Percentiles rank a stretch among this genome's conserved stretches.
Conservation (phyloP, 2,329 filamentous ascomycete species). For the Trichoderma sp. region DNA sequence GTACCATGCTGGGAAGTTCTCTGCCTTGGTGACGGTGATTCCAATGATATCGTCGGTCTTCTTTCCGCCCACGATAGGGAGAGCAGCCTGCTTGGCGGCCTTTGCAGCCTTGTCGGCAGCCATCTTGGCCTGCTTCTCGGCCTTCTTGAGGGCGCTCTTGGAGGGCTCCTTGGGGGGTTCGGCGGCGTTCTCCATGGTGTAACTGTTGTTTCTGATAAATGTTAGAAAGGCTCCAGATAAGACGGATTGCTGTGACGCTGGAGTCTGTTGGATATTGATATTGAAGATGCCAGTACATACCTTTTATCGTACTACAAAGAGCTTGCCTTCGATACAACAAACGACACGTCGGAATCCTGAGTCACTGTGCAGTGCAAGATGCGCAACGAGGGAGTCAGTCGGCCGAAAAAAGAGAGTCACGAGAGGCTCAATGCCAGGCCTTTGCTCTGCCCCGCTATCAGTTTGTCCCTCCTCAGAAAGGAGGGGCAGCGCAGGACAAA, state of each 20-base stretch:
- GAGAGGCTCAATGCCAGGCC: slow-evolving; percentile 13
- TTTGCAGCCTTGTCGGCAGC: slow-evolving; percentile 64
- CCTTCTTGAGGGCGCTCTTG: slow-evolving; percentile 67
- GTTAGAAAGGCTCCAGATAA: not conserved
- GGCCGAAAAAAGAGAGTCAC: slow-evolving; percentile 1
- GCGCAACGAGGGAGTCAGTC: slow-evolving; percentile 6
- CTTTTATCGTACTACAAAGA: not conserved
- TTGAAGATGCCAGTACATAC: not conserved
- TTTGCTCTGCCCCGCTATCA: slow-evolving; percentile 25
- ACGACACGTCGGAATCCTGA: not conserved
- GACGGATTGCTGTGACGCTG: not conserved
- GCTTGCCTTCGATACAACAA: not conserved
- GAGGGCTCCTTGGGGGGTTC: slow-evolving; percentile 56
- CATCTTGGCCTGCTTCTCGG: slow-evolving; percentile 63
- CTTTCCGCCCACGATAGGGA: slow-evolving; percentile 59
- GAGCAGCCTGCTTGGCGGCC: slow-evolving; percentile 54
- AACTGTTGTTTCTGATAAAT: not conserved
- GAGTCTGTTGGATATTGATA: not conserved
- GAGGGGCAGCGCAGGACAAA: slow-evolving; percentile 27
- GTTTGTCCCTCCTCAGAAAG: slow-evolving; percentile 19
- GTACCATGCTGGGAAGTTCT: slow-evolving; percentile 94
- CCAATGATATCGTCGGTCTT: slow-evolving; percentile 74
- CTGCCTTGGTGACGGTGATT: slow-evolving; percentile 81
- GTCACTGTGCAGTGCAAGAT: not conserved
- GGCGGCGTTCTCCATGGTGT: slow-evolving; percentile 36